These are phyloP conservation scores for Omphalotus guepiniiformis DNA, from an alignment of 768 basidiomycete genomes.

Conservation along the genomic window DNA sequence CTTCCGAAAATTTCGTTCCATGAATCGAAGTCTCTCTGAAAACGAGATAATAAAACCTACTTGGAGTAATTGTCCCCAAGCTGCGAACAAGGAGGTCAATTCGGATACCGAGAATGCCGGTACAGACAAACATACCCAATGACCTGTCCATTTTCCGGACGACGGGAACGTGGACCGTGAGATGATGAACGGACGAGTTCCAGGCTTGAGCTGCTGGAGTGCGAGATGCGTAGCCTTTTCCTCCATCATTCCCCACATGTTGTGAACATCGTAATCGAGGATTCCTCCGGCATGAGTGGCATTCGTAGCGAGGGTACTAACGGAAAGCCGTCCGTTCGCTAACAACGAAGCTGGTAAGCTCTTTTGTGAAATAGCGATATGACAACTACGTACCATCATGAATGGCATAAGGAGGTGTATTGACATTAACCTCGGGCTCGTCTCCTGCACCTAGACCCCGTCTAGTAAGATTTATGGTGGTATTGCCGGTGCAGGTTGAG, in stretches of 20 bases:
- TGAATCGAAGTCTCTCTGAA: not conserved
- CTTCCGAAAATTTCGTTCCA: slow-evolving; percentile 38
- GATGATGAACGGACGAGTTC: slow-evolving; percentile 67
- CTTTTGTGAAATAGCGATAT: not conserved
- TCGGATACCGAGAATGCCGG: not conserved
- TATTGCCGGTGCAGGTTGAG: slow-evolving; percentile 39
- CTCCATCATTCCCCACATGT: slow-evolving; percentile 70
- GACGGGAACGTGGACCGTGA: slow-evolving; percentile 67
- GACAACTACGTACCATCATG: slow-evolving; percentile 51
- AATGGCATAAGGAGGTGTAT: slow-evolving; percentile 61
- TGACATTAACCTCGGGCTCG: slow-evolving; percentile 45
- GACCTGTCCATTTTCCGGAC: slow-evolving; percentile 66
- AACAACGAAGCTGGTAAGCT: slow-evolving; percentile 4
- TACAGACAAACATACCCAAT: slow-evolving; percentile 47
- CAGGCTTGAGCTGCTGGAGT: slow-evolving; percentile 46
- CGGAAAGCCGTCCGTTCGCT: slow-evolving; percentile 51
- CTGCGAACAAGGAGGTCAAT: slow-evolving; percentile 25
- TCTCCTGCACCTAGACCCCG: slow-evolving; percentile 50
- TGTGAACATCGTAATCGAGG: slow-evolving; percentile 65
- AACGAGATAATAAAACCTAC: slow-evolving; percentile 1
- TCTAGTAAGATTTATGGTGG: slow-evolving; percentile 22
- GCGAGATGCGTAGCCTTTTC: slow-evolving; percentile 62
- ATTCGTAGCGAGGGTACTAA: slow-evolving; percentile 61
- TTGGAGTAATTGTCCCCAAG: slow-evolving; percentile 59
- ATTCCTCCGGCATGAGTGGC: slow-evolving; percentile 63